Conservation (phyloP, 306 rosid genomes). For the Spatholobus suberectus region DNA sequence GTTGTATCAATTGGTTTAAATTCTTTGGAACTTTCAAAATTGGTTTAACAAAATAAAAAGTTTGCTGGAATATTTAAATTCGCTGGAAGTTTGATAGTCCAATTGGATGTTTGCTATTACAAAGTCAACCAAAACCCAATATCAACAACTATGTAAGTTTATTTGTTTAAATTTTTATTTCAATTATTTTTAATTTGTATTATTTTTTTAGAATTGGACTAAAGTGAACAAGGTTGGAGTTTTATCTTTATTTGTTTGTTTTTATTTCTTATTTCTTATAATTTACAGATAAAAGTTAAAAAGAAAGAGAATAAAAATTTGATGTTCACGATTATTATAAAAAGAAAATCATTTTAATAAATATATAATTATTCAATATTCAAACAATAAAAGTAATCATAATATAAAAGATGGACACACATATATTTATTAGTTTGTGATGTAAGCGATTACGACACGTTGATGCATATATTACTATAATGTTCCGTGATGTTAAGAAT, state of each 20-base stretch:
- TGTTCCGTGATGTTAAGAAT: not conserved
- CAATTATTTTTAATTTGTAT: not conserved
- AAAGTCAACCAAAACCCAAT: too few relatives aligned
- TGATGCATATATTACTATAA: not conserved
- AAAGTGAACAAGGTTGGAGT: not conserved
- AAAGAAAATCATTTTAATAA: not conserved
- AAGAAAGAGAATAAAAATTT: not conserved
- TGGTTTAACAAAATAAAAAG: too few relatives aligned
- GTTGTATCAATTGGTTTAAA: too few relatives aligned
- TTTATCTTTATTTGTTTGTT: not conserved
- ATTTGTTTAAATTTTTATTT: too few relatives aligned
- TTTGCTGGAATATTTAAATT: too few relatives aligned
- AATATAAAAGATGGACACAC: not conserved
- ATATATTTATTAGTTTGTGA: not conserved
- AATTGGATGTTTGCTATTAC: too few relatives aligned
- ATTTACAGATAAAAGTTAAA: not conserved
- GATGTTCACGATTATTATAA: not conserved
- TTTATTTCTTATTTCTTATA: not conserved
- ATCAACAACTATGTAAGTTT: too few relatives aligned
- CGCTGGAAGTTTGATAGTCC: too few relatives aligned
- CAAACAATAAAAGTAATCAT: not conserved
- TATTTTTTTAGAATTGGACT: not conserved
- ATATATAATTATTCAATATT: not conserved
- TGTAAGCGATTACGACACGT: not conserved
- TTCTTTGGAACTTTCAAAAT: too few relatives aligned